Evolutionary conservation across 2,329 filamentous ascomycete genomes (phyloP).

Genomic region (Verticillium tricorpus): DNA sequence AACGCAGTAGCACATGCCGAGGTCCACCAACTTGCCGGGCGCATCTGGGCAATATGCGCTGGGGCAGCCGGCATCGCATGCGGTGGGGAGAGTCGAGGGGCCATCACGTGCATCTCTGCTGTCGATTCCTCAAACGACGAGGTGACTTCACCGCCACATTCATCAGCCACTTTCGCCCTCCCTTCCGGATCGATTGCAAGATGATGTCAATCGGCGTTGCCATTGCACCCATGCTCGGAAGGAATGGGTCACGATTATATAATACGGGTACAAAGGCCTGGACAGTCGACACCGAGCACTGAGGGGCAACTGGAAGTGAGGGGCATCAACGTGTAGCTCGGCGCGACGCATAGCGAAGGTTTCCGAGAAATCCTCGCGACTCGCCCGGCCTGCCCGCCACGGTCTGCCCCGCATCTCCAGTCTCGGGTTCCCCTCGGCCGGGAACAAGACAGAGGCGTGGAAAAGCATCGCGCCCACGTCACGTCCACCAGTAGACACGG

Average conservation of each 20-base stretch:
- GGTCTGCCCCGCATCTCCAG: slow-evolving; percentile 5
- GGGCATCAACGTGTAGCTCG: neutral
- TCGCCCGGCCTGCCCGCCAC: neutral
- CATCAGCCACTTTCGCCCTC: neutral
- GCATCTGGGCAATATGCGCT: neutral
- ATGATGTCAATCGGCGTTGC: neutral
- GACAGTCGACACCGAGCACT: no score
- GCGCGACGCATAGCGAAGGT: slow-evolving; percentile 6
- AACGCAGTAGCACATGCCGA: slow-evolving; percentile 12
- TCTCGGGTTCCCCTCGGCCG: slow-evolving; percentile 22
- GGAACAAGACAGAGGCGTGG: slow-evolving; percentile 3
- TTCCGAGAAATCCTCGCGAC: slow-evolving; percentile 16
- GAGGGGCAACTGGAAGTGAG: neutral
- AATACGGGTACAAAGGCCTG: no score
- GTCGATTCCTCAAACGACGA: neutral
- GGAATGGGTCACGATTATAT: no score
- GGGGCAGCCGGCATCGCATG: neutral
- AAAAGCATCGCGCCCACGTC: neutral
- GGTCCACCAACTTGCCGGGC: slow-evolving; percentile 7
- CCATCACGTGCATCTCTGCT: neutral
- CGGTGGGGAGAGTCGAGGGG: neutral
- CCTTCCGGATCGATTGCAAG: neutral
- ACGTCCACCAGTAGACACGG: neutral
- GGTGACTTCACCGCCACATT: neutral
- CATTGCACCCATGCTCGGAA: no score